Conservation (phyloP, 306 rosid species). For the Corylus heterophylla region DNA sequence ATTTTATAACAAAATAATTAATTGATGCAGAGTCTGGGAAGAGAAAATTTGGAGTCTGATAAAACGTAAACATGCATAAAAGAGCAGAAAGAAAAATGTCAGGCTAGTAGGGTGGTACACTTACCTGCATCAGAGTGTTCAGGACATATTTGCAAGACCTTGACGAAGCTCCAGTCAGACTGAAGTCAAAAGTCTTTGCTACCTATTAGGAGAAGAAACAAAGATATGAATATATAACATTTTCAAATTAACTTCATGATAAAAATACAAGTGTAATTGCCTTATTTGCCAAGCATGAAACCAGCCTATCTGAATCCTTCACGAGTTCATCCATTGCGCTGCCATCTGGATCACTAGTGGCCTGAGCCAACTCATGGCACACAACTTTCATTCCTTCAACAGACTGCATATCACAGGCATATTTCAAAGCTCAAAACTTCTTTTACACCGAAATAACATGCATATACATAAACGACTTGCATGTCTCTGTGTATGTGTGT, state of each 20-base stretch:
- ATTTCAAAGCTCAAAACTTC: slow-evolving; percentile 25
- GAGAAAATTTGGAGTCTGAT: background rate
- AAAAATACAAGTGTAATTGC: slow-evolving; percentile 33
- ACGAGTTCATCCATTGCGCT: slow-evolving; percentile 84
- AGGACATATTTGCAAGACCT: slow-evolving; percentile 99
- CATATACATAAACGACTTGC: background rate
- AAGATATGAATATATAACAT: background rate
- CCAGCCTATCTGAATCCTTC: slow-evolving; percentile 90
- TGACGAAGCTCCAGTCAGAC: slow-evolving; percentile 91
- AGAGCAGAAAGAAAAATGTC: slow-evolving; percentile 13
- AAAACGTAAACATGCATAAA: slow-evolving; percentile 6
- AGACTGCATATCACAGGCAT: slow-evolving; percentile 57
- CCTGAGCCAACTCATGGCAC: slow-evolving; percentile 96
- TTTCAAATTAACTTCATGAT: background rate
- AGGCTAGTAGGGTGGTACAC: background rate
- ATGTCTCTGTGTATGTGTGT: background rate
- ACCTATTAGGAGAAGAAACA: slow-evolving; percentile 48
- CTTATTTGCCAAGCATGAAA: slow-evolving; percentile 91
- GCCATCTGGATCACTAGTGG: slow-evolving; percentile 87
- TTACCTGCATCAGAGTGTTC: slow-evolving; percentile 98
- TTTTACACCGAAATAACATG: background rate
- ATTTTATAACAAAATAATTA: slow-evolving; percentile 14
- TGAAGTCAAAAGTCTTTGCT: slow-evolving; percentile 96
- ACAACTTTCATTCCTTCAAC: slow-evolving; percentile 99
- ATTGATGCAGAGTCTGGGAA: background rate